Evolutionary conservation across 768 basidiomycete species (phyloP).

Genomic region (Xerocomus spinulosus): DNA sequence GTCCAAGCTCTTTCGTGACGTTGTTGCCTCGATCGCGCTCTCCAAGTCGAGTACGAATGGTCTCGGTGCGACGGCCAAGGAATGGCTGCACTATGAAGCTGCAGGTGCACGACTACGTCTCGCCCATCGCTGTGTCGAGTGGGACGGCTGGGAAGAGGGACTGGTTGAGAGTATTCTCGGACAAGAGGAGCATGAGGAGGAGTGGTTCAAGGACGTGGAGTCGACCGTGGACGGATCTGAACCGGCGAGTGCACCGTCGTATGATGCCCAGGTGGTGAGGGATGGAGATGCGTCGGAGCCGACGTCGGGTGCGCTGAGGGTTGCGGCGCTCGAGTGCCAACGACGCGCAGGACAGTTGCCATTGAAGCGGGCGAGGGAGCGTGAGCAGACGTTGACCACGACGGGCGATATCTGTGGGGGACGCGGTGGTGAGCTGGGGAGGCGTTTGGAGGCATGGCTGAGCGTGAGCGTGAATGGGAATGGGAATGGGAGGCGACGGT

Average conservation of each 20-base stretch:
- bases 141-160: conserved; percentile 92
- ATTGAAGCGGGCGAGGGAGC: conserved; percentile 57
- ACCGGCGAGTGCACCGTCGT: conserved; percentile 10
- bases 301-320: conserved; percentile 17
- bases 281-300: conserved; percentile 8
- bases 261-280: background rate
- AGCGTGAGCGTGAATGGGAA: conserved; percentile 38
- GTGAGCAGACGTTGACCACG: conserved; percentile 64
- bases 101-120: conserved; percentile 62
- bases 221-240: conserved; percentile 19
- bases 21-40: conserved; percentile 47
- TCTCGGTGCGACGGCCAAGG: conserved; percentile 46
- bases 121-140: conserved; percentile 78
- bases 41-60: conserved; percentile 25
- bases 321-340: conserved; percentile 25
- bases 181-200: conserved; percentile 62
- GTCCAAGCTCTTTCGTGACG: conserved; percentile 62
- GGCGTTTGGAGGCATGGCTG: conserved; percentile 73
- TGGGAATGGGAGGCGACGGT: conserved; percentile 15
- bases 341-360: conserved; percentile 46
- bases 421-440: conserved; percentile 71
- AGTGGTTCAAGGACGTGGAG: conserved; percentile 56
- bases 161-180: conserved; percentile 72
- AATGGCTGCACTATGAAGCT: conserved; percentile 74
- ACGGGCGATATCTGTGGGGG: conserved; percentile 78